Evolutionary conservation across 345 rosid species (phyloP).

Genomic region (Arabidopsis thaliana): TAIR10.1 NC_003070.9:3898501-3899000

Average conservation of each 20-base stretch:
- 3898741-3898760: slow-evolving; percentile 92
- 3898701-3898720: slow-evolving; percentile 68
- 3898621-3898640: slow-evolving; percentile 42
- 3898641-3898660: slow-evolving; percentile 96
- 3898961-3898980: slow-evolving; percentile 96
- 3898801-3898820: background rate
- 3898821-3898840: background rate
- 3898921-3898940: slow-evolving; percentile 99
- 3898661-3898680: slow-evolving; percentile 92
- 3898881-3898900: slow-evolving; percentile 35
- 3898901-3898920: slow-evolving; percentile 98
- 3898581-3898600: too few relatives aligned
- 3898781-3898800: background rate
- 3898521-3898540: background rate
- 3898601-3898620: too few relatives aligned
- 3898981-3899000: slow-evolving; percentile 96
- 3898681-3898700: slow-evolving; percentile 93
- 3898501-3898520: background rate
- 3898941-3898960: slow-evolving; percentile 97
- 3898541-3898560: background rate
- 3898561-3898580: too few relatives aligned
- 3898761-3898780: slow-evolving; percentile 39
- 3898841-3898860: background rate
- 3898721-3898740: slow-evolving; percentile 82
- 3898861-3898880: background rate